Percentiles rank a stretch among this genome's conserved stretches.
These are phyloP conservation scores for Ceratocystis smalleyi DNA, from an alignment of 2,329 filamentous ascomycete genomes.

Conservation along the genomic window DNA sequence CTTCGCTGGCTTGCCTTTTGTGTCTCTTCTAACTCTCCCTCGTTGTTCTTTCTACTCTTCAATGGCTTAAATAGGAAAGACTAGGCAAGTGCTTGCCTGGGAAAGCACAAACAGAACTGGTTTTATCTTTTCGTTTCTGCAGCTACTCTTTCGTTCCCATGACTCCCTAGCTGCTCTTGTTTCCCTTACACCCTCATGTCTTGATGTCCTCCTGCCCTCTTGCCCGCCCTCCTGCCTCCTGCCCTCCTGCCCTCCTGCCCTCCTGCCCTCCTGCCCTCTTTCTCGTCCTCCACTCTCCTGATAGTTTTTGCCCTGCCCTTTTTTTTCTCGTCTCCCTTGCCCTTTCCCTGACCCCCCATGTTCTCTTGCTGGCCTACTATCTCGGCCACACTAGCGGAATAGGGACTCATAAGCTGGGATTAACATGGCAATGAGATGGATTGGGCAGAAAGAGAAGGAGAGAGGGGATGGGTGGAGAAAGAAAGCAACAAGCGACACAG, in stretches of 20 bases:
- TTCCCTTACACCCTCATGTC: not conserved
- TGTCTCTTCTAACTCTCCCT: not conserved
- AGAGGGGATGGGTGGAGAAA: not conserved
- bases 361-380: not conserved
- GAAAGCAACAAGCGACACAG: not conserved
- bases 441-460: not conserved
- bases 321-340: not conserved
- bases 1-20: not conserved
- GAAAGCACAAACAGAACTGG: not conserved
- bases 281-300: not conserved
- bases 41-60: not conserved
- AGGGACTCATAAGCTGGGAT: constrained; percentile 1
- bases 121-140: not conserved
- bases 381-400: constrained; percentile 1
- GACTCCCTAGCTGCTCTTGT: not conserved
- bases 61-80: not conserved
- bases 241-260: not conserved
- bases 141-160: no score
- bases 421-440: not conserved
- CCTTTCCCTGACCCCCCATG: not conserved
- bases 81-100: not conserved
- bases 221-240: no score
- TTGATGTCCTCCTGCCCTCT: not conserved
- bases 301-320: not conserved
- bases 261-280: not conserved